A percentile compares a stretch with the other conserved stretches of the same genome.
Evolutionary conservation across 2,329 filamentous ascomycete species (phyloP).

Genomic region (Cytospora chrysosperma): DNA sequence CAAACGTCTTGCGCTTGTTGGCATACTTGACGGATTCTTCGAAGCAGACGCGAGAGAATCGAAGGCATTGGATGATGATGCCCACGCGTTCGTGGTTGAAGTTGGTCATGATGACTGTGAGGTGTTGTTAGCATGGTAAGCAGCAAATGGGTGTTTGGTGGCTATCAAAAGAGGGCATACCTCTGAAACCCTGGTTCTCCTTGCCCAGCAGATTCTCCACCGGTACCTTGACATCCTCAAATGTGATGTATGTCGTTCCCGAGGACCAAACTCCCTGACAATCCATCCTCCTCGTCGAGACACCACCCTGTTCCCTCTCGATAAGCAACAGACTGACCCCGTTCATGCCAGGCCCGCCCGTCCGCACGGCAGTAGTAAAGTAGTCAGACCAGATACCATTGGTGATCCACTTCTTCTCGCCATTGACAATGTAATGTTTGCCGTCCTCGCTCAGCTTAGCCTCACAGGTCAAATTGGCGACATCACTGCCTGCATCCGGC

Average conservation of each 20-base stretch:
- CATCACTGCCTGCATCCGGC: slow-evolving; percentile 90
- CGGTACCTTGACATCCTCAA: slow-evolving; percentile 98
- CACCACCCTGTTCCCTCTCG: slow-evolving; percentile 79
- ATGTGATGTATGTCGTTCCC: slow-evolving; percentile 95
- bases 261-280: slow-evolving; percentile 96
- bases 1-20: slow-evolving; percentile 94
- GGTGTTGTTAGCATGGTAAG: slow-evolving; percentile 21
- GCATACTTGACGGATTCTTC: slow-evolving; percentile 96
- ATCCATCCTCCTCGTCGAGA: slow-evolving; percentile 93
- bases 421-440: slow-evolving; percentile 99
- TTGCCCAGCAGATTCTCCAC: slow-evolving; percentile 99
- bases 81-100: slow-evolving; percentile 99
- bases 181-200: slow-evolving; percentile 95
- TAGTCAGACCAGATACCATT: slow-evolving; percentile 97
- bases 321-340: slow-evolving; percentile 89
- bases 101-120: slow-evolving; percentile 92
- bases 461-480: slow-evolving; percentile 93
- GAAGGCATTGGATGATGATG: slow-evolving; percentile 95
- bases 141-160: neutral
- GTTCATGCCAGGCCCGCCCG: slow-evolving; percentile 85
- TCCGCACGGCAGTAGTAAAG: slow-evolving; percentile 95
- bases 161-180: slow-evolving; percentile 37
- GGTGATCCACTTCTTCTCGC: slow-evolving; percentile 99
- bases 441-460: slow-evolving; percentile 92
- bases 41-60: slow-evolving; percentile 95